A percentile compares a stretch with the other conserved stretches of the same genome.
phyloP scores from a whole-genome alignment of 1,284 basidiomycete genomes.

The Trichosporon sp. region DNA sequence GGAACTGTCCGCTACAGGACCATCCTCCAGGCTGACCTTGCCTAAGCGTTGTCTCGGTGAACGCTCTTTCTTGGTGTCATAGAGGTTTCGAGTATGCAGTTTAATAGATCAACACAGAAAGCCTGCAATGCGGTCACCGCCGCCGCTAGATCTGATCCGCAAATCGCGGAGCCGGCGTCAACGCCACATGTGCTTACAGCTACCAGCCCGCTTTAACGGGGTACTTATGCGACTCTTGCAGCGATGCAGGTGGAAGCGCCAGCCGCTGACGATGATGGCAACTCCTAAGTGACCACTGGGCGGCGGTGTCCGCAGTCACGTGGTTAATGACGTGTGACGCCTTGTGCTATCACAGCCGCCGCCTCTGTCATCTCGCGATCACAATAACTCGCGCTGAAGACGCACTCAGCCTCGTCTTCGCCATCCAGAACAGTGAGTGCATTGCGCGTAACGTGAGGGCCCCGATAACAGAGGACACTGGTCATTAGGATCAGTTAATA shows the following conservation, averaged over 20 bases:
- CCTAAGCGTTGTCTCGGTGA: background rate
- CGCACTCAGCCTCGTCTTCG: background rate
- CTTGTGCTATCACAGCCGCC: background rate
- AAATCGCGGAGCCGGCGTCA: too few species aligned
- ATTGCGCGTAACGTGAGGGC: background rate
- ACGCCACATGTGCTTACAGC: background rate
- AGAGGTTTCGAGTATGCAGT: background rate
- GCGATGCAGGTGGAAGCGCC: background rate
- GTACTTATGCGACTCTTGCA: background rate
- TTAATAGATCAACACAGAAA: background rate
- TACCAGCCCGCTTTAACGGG: background rate
- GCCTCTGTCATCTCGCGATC: background rate
- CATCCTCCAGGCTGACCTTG: slow-evolving; percentile 43
- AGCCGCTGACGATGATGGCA: background rate
- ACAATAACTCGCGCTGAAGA: background rate
- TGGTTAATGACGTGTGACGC: background rate
- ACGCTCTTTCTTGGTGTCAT: background rate
- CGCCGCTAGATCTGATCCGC: too few species aligned
- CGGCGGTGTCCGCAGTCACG: background rate
- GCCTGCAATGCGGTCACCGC: background rate
- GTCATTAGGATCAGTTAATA: too few species aligned
- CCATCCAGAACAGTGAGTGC: background rate
- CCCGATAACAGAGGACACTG: too few species aligned
- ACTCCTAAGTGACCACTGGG: background rate
- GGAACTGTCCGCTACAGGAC: slow-evolving; percentile 58